Base-by-base conservation (phyloP, 1,284 basidiomycete species). In the Heterobasidion occidentale region DNA sequence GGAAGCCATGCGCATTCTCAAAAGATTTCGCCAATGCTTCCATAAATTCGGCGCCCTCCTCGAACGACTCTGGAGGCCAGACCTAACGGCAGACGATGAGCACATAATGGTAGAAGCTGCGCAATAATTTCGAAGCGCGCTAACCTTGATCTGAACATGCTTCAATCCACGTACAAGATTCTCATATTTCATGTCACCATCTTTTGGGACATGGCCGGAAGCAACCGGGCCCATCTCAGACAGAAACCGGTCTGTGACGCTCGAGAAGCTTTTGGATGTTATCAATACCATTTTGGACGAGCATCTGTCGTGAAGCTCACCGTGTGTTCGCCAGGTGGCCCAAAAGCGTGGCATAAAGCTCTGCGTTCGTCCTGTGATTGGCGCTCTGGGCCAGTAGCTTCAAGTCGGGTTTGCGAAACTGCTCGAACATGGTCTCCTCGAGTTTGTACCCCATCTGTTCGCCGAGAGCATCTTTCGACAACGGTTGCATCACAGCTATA, bases 31-130 rank as follows among this genome's bases (percentile, higher is more conserved):
- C 86, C 9, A 98, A 72, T 2, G 84, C 81, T 55, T 92, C 86
- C 69, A 98, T 74, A 64, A 98, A 97, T 62, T 98, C 94, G 5
- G 94, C 90, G 3, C 91, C 92, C 70, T 96, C 90, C 68, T 98
- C 95, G 59, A 98, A 95, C 2, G 88, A 84, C 66, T 95, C 90
- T 46, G 93, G 90, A 0, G 95, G 95, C 81, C 93, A 98, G 42
- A 95, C 91, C 90, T 92, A 63, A 8, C 33, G 9, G 19, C 50
- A 27, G 27, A 5, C n/a, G 1, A 51, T 19, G 34, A 42, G 33
- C 33, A 56, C 33, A 58, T 27, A 27, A 27, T 27, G 27, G 27
- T 5, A 27, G 5, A 27, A 27, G 27, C 27, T 27, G 27, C 6
- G 44, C 33, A 53, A 36, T 15, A 27, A 27, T 27, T 5, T 27